A percentile compares a stretch with the other conserved stretches of the same genome.
Conservation (phyloP, 768 basidiomycete species). For the Mycena olivaceomarginata region DNA sequence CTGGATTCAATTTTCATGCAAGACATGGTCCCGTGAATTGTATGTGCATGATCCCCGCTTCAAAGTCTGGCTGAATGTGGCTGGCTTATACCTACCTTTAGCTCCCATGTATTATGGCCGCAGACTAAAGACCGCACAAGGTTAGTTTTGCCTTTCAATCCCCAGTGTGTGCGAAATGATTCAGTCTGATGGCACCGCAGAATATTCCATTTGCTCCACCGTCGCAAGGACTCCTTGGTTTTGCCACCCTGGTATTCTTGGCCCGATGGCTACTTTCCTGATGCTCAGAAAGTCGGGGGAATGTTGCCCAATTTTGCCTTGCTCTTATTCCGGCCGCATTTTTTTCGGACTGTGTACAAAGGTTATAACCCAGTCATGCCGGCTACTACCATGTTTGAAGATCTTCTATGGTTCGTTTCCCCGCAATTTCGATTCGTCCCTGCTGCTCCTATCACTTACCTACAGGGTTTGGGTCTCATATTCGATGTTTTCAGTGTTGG, state of each 20-base stretch:
- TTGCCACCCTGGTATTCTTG: background rate
- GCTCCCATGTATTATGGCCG: background rate
- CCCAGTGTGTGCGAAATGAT: too few species aligned
- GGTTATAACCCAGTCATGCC: background rate
- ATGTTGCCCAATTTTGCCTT: background rate
- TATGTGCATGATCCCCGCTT: too few species aligned
- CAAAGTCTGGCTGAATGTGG: background rate
- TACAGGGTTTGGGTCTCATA: slow-evolving; percentile 2
- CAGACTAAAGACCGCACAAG: background rate
- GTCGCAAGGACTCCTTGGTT: background rate
- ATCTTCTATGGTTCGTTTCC: background rate
- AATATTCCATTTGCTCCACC: too few species aligned
- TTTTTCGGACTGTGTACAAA: background rate
- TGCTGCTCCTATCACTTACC: background rate
- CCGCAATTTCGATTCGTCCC: background rate
- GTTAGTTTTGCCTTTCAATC: too few species aligned
- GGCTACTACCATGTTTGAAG: background rate
- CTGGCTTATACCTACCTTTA: background rate
- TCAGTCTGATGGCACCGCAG: too few species aligned
- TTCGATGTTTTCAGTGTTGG: background rate
- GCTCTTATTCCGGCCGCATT: background rate
- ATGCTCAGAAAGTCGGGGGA: background rate
- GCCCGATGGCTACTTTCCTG: background rate
- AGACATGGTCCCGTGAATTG: too few species aligned
- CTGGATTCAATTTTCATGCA: too few species aligned